These are phyloP conservation scores for Malus sylvestris DNA, from an alignment of 306 rosid species.

Conservation along the genomic window DNA sequence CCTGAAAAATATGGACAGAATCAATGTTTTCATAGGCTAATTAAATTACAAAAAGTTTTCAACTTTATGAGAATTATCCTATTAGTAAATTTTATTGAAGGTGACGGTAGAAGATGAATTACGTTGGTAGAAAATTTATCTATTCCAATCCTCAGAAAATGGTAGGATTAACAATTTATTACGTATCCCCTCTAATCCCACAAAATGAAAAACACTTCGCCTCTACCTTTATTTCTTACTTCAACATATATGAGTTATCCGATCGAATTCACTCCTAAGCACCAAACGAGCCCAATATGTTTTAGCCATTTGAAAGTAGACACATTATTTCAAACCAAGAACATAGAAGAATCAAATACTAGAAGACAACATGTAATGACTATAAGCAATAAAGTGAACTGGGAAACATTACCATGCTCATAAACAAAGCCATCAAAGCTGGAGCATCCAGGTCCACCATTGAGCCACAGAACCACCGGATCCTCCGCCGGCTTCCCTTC, in stretches of 20 bases:
- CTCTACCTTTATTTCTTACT: too few species aligned
- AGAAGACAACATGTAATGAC: background rate
- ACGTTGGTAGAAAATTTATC: too few species aligned
- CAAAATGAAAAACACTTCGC: too few species aligned
- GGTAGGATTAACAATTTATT: too few species aligned
- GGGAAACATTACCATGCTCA: conserved; percentile 63
- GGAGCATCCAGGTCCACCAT: conserved; percentile 98
- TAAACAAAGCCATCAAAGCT: conserved; percentile 93
- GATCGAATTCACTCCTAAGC: too few species aligned
- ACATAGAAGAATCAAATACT: background rate
- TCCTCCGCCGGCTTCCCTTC: conserved; percentile 70
- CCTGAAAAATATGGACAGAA: conserved; percentile 44
- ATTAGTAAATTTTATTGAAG: background rate
- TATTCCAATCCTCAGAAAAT: too few species aligned
- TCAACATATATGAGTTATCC: too few species aligned
- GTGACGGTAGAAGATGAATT: too few species aligned
- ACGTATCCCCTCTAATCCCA: too few species aligned
- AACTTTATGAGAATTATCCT: background rate
- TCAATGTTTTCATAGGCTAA: background rate
- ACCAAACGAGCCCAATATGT: background rate
- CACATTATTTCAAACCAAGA: background rate
- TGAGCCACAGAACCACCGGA: conserved; percentile 96
- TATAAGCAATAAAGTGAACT: background rate
- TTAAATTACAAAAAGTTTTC: background rate
- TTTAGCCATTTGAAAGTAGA: background rate